Evolutionary conservation across 164 flowering plant genomes (phyloP).

Genomic region (Annona cherimola): DNA sequence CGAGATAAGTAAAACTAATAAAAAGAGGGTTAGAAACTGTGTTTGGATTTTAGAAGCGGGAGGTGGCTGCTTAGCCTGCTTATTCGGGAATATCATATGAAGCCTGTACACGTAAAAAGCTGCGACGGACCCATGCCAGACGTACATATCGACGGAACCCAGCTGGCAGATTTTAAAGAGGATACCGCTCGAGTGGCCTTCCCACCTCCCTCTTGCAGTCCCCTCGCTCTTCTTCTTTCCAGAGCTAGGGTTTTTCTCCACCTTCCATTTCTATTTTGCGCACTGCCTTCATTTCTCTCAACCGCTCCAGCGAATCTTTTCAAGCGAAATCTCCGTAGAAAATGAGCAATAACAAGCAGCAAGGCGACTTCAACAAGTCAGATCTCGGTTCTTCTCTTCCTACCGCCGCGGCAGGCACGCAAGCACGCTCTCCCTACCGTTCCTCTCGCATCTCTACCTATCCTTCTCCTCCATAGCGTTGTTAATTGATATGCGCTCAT

Average conservation of each 20-base stretch:
- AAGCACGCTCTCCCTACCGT: not conserved
- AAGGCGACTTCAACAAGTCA: conserved; percentile 33
- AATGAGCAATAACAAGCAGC: conserved; percentile 33
- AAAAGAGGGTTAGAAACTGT: too few species aligned
- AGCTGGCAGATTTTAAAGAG: too few species aligned
- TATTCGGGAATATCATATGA: too few species aligned
- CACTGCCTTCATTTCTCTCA: not conserved
- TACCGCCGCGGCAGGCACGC: conserved; percentile 24
- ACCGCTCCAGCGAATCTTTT: conserved; percentile 8
- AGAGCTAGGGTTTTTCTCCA: not conserved
- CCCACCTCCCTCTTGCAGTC: not conserved
- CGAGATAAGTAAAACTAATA: too few species aligned
- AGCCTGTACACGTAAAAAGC: too few species aligned
- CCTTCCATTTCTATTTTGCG: not conserved
- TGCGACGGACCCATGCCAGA: too few species aligned
- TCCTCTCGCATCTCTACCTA: not conserved
- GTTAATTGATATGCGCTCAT: not conserved
- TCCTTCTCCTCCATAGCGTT: not conserved
- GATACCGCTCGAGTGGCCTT: not conserved
- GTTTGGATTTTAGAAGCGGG: too few species aligned
- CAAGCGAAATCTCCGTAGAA: not conserved
- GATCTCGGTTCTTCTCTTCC: conserved; percentile 38
- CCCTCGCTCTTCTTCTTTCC: not conserved
- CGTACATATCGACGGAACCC: too few species aligned
- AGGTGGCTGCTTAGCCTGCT: too few species aligned